Conservation (phyloP, 495 filamentous ascomycete genomes). For the Penicillium bovifimosum region DNA sequence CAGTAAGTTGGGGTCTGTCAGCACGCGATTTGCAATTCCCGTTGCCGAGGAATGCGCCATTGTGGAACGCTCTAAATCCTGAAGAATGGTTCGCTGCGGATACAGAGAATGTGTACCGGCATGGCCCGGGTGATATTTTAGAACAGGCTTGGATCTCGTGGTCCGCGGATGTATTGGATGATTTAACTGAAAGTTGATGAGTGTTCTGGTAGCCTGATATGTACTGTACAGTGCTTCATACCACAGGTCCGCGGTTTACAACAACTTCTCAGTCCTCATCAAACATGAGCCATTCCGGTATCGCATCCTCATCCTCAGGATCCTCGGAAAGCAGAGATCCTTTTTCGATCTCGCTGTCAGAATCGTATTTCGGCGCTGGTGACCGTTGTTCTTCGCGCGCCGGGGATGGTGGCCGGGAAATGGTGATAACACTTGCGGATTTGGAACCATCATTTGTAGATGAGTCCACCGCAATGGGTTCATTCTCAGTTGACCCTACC, state of each 20-base stretch:
- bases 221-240: too few species aligned
- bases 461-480: slow-evolving; percentile 24
- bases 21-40: too few species aligned
- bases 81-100: too few species aligned
- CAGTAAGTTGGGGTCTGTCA: too few species aligned
- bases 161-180: too few species aligned
- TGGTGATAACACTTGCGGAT: slow-evolving; percentile 24
- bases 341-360: slow-evolving; percentile 36
- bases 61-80: slow-evolving; percentile 20
- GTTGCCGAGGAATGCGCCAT: slow-evolving; percentile 12
- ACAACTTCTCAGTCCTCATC: slow-evolving; percentile 14
- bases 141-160: too few species aligned
- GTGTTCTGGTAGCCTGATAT: too few species aligned
- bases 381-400: slow-evolving; percentile 1
- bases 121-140: too few species aligned
- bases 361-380: slow-evolving; percentile 13
- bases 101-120: too few species aligned
- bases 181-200: too few species aligned
- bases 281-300: slow-evolving; percentile 57
- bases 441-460: slow-evolving; percentile 19
- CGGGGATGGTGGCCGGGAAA: slow-evolving; percentile 19
- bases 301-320: slow-evolving; percentile 63
- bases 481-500: slow-evolving; percentile 17
- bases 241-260: background rate
- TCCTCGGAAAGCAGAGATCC: slow-evolving; percentile 53